A percentile compares a stretch with the other conserved stretches of the same genome.
These are phyloP conservation scores for Collybia mongolica DNA, from an alignment of 768 basidiomycete species.

Conservation along the genomic window DNA sequence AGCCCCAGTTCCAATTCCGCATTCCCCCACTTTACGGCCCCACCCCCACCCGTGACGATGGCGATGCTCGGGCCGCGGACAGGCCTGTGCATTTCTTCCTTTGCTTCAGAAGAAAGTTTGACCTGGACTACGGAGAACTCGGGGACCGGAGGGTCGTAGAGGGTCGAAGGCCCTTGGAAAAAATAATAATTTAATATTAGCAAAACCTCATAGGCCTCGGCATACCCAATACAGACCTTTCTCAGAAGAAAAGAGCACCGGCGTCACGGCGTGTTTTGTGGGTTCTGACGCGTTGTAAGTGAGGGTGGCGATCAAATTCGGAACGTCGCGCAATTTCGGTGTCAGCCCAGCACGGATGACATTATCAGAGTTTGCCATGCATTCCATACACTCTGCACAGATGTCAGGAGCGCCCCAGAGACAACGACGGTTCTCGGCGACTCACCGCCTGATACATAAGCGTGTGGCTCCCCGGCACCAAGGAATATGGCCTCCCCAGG, in stretches of 20 bases:
- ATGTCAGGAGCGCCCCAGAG: background rate
- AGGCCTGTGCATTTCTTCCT: constrained; percentile 52
- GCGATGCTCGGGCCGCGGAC: constrained; percentile 84
- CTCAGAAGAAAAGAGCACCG: constrained; percentile 43
- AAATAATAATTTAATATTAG: too few relatives aligned
- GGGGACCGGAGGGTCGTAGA: constrained; percentile 91
- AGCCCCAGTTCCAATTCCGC: constrained; percentile 39
- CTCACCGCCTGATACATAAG: constrained; percentile 90
- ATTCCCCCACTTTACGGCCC: constrained; percentile 45
- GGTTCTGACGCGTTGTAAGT: constrained; percentile 79
- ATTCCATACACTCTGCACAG: constrained; percentile 88
- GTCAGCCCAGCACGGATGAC: constrained; percentile 98
- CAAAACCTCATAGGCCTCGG: too few relatives aligned
- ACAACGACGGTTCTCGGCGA: constrained; percentile 5
- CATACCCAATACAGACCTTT: constrained; percentile 16
- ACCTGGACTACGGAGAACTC: constrained; percentile 88
- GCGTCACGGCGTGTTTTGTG: constrained; percentile 66
- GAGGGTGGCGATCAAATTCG: constrained; percentile 82
- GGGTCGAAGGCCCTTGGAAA: constrained; percentile 14
- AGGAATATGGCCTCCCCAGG: constrained; percentile 93
- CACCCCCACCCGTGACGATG: constrained; percentile 76
- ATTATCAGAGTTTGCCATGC: constrained; percentile 99
- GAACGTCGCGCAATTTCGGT: constrained; percentile 92
- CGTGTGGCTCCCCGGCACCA: constrained; percentile 95
- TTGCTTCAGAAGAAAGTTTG: constrained; percentile 37